These are phyloP conservation scores for Fusarium haematococcum DNA, from an alignment of 2,329 filamentous ascomycete genomes.

Conservation along the genomic window DNA sequence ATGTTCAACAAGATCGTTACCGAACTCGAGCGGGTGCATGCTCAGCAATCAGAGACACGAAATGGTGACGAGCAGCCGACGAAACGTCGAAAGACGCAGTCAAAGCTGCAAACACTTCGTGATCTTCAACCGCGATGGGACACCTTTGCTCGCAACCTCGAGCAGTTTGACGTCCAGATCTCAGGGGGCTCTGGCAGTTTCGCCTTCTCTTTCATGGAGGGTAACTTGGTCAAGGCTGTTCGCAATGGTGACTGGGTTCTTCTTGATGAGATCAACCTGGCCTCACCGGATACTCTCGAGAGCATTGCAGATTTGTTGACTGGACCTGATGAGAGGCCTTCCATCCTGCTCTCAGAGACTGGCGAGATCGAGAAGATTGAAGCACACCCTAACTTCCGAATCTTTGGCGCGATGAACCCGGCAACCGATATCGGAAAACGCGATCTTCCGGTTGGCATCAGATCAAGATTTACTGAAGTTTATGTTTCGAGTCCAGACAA, in stretches of 20 bases:
- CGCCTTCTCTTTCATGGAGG: constrained; percentile 95
- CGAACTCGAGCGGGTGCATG: constrained; percentile 61
- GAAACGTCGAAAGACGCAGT: constrained; percentile 75
- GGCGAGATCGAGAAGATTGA: constrained; percentile 91
- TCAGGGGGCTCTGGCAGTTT: constrained; percentile 79
- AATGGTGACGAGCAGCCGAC: constrained; percentile 65
- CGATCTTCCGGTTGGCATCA: constrained; percentile 87
- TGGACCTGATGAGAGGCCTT: constrained; percentile 78
- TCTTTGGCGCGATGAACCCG: constrained; percentile 99
- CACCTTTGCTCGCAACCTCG: constrained; percentile 78
- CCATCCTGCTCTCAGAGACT: constrained; percentile 90
- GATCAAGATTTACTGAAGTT: constrained; percentile 94
- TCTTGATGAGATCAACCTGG: constrained; percentile 96
- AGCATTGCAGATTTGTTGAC: constrained; percentile 90
- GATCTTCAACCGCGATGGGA: constrained; percentile 79
- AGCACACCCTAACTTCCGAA: constrained; percentile 91
- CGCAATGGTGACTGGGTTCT: constrained; percentile 97
- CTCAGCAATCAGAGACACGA: constrained; percentile 50
- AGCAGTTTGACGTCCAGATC: constrained; percentile 84
- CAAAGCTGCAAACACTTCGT: constrained; percentile 73
- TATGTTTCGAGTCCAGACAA: constrained; percentile 93
- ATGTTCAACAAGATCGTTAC: constrained; percentile 82
- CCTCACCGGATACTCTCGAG: constrained; percentile 93
- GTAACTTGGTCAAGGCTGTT: constrained; percentile 95
- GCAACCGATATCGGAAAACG: constrained; percentile 97